Evolutionary conservation across 805 yeast species (phyloP).

Genomic region (Myxozyma nipponensis): DNA sequence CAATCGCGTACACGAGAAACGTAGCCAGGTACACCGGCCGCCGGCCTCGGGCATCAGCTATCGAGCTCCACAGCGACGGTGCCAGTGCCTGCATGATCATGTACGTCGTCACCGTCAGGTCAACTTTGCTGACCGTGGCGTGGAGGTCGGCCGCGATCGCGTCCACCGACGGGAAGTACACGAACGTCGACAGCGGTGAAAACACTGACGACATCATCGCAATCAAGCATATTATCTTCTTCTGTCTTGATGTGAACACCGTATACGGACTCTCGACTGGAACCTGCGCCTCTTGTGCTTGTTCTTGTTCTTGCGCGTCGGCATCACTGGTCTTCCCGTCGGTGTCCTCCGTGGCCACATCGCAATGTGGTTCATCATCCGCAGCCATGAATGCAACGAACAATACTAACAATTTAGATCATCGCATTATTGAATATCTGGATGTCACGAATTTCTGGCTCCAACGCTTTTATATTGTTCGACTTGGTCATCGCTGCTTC

Average conservation of each 20-base stretch:
- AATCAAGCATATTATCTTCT: conserved; percentile 38
- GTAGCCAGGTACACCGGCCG: conserved; percentile 61
- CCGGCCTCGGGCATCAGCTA: conserved; percentile 71
- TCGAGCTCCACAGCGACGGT: conserved; percentile 59
- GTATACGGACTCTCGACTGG: neutral
- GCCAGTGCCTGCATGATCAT: conserved; percentile 68
- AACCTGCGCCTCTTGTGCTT: neutral
- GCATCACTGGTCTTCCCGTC: too few relatives aligned
- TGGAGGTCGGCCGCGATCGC: conserved; percentile 52
- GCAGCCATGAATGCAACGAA: too few relatives aligned
- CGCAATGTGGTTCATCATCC: too few relatives aligned
- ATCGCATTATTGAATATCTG: too few relatives aligned
- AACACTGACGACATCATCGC: conserved; percentile 52
- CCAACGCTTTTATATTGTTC: too few relatives aligned
- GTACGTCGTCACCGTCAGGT: conserved; percentile 73
- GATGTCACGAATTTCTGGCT: too few relatives aligned
- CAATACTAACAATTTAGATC: too few relatives aligned
- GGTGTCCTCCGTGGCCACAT: too few relatives aligned
- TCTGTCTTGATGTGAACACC: conserved; percentile 1
- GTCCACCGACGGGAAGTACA: conserved; percentile 75
- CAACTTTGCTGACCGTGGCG: conserved; percentile 53
- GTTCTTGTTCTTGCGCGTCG: too few relatives aligned
- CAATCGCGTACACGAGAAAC: conserved; percentile 51
- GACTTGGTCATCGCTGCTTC: too few relatives aligned
- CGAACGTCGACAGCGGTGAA: conserved; percentile 69